Evolutionary conservation across 23 red algal genomes (phyloP).

Genomic region (Gracilaria domingensis): DNA sequence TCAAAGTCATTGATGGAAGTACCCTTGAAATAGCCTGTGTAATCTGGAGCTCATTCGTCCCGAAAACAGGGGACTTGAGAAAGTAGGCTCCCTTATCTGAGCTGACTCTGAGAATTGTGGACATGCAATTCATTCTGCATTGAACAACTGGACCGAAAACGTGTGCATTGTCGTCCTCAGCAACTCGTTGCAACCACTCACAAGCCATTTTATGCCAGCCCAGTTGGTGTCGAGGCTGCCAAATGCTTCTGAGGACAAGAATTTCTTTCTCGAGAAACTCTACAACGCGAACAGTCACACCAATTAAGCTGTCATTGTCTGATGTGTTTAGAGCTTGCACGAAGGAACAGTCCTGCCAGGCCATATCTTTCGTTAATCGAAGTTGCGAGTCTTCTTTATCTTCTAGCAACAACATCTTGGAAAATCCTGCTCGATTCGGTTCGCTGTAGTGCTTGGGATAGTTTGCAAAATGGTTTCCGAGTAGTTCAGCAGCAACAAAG

Average conservation of each 20-base stretch:
- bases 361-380: too few relatives aligned
- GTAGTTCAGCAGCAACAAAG: background rate
- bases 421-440: background rate
- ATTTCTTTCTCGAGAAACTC: constrained; percentile 18
- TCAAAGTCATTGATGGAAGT: background rate
- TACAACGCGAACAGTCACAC: background rate
- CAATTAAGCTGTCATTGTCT: too few relatives aligned
- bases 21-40: background rate
- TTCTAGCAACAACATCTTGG: constrained; percentile 18
- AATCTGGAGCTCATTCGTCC: background rate
- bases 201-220: constrained; percentile 15
- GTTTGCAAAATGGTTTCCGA: background rate
- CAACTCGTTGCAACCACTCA: background rate
- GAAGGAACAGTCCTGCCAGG: too few relatives aligned
- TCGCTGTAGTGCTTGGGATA: background rate
- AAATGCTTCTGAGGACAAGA: background rate
- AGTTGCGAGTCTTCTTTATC: background rate
- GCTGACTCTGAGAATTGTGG: background rate
- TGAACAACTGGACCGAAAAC: background rate
- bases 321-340: too few relatives aligned
- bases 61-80: background rate
- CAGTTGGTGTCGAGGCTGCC: background rate
- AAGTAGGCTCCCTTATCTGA: background rate
- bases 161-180: background rate
- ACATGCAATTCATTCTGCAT: background rate